Percentiles rank a stretch among this genome's conserved stretches.
phyloP scores from a whole-genome alignment of 495 filamentous ascomycete genomes.

The Aspergillus sclerotioniger region DNA sequence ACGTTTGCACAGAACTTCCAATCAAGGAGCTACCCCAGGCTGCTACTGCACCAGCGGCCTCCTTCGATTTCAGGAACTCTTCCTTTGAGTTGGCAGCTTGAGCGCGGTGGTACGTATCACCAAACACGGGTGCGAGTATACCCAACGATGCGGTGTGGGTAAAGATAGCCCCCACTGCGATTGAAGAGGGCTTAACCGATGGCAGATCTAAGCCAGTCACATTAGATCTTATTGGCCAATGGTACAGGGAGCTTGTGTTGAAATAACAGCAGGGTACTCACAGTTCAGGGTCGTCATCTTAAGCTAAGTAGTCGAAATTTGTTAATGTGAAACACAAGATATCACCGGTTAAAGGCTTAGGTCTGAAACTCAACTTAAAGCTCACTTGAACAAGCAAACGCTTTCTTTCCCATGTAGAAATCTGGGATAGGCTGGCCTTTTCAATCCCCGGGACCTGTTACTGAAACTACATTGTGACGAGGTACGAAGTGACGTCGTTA shows the following conservation, averaged over 20 bases:
- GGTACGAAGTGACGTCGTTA: constrained; percentile 42
- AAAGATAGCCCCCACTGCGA: constrained; percentile 93
- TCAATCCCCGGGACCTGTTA: constrained; percentile 9
- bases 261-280: constrained; percentile 34
- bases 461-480: neutral
- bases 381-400: too few relatives aligned
- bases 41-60: constrained; percentile 80
- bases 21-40: constrained; percentile 88
- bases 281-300: constrained; percentile 64
- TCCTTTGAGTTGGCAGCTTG: constrained; percentile 91
- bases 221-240: neutral
- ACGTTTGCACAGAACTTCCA: constrained; percentile 87
- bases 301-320: neutral
- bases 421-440: constrained; percentile 1
- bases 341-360: neutral
- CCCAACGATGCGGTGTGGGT: constrained; percentile 81
- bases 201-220: constrained; percentile 67
- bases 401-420: neutral
- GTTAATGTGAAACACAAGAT: neutral
- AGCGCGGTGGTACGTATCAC: constrained; percentile 91
- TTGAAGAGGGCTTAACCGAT: constrained; percentile 95
- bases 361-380: neutral
- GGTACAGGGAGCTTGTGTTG: neutral
- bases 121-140: constrained; percentile 86
- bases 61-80: constrained; percentile 91